Evolutionary conservation across 2,329 filamentous ascomycete genomes (phyloP).

Genomic region (Fusarium verrucosum): DNA sequence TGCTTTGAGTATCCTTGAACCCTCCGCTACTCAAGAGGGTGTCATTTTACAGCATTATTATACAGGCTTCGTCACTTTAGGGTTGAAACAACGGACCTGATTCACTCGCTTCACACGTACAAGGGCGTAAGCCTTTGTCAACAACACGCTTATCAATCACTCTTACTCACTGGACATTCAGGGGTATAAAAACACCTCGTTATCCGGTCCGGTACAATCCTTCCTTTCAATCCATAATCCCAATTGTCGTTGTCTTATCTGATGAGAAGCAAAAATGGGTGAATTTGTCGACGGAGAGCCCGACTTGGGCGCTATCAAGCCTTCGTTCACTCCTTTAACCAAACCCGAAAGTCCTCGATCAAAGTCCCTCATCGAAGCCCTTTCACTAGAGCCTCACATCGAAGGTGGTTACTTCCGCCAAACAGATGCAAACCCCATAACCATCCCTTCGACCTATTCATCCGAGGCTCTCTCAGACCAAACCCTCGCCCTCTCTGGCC

Average conservation of each 20-base stretch:
- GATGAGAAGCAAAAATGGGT: constrained; percentile 16
- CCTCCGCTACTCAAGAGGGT: constrained; percentile 2
- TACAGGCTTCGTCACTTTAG: background rate
- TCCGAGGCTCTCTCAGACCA: constrained; percentile 49
- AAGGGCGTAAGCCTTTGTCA: constrained; percentile 1
- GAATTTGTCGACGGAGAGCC: constrained; percentile 6
- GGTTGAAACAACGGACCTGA: background rate
- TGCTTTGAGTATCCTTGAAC: constrained; percentile 10
- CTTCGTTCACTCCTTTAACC: constrained; percentile 26
- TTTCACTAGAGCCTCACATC: constrained; percentile 64
- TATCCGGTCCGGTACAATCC: background rate
- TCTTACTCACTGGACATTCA: constrained; percentile 4
- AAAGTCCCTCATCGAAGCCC: constrained; percentile 46
- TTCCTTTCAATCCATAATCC: background rate
- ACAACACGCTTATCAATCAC: background rate
- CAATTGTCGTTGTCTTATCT: background rate
- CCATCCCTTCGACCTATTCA: constrained; percentile 60
- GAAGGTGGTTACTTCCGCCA: constrained; percentile 73
- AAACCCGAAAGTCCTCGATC: constrained; percentile 28
- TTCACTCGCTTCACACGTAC: background rate
- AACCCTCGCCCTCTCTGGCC: constrained; percentile 47
- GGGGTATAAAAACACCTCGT: constrained; percentile 13
- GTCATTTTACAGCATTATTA: background rate
- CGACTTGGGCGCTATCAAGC: constrained; percentile 26
- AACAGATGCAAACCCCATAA: constrained; percentile 63